Evolutionary conservation across 148 eudicot genomes (phyloP).

Genomic region (Polygonum maritimum): DNA sequence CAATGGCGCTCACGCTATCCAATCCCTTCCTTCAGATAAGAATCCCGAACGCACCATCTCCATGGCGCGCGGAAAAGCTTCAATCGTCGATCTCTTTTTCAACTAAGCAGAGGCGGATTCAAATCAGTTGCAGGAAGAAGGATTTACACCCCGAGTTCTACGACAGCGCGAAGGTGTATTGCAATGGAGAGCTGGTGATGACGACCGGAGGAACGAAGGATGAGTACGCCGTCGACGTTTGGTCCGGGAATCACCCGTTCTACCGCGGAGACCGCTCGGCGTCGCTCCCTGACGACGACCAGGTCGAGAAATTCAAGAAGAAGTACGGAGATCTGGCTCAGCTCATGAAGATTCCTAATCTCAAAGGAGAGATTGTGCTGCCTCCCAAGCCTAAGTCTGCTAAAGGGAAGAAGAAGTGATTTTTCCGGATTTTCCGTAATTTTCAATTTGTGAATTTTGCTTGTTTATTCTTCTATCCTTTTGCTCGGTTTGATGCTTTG

Average conservation of each 20-base stretch:
- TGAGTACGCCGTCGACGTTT: constrained; percentile 76
- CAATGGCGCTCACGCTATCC: constrained; percentile 35
- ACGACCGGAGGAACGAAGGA: constrained; percentile 80
- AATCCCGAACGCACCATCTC: background rate
- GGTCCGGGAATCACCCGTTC: constrained; percentile 95
- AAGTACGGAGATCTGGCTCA: constrained; percentile 39
- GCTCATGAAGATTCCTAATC: constrained; percentile 64
- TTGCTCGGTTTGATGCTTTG: background rate
- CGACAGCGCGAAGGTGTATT: constrained; percentile 67
- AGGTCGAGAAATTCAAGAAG: constrained; percentile 78
- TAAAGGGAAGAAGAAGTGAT: constrained; percentile 28
- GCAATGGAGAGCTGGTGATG: constrained; percentile 77
- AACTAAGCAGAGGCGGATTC: constrained; percentile 13
- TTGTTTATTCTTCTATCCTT: constrained; percentile 3
- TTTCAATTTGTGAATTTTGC: constrained; percentile 2
- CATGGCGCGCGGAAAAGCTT: background rate
- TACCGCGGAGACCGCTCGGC: constrained; percentile 61
- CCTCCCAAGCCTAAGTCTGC: constrained; percentile 53
- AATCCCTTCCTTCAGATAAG: constrained; percentile 21
- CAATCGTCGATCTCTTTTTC: constrained; percentile 1
- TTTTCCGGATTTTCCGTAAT: background rate
- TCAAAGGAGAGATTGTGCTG: constrained; percentile 73
- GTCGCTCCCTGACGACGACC: constrained; percentile 51
- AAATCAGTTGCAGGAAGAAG: constrained; percentile 51
- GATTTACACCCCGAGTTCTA: constrained; percentile 73